Conservation (phyloP, 495 filamentous ascomycete species). For the Staphylotrichum longicolle region DNA sequence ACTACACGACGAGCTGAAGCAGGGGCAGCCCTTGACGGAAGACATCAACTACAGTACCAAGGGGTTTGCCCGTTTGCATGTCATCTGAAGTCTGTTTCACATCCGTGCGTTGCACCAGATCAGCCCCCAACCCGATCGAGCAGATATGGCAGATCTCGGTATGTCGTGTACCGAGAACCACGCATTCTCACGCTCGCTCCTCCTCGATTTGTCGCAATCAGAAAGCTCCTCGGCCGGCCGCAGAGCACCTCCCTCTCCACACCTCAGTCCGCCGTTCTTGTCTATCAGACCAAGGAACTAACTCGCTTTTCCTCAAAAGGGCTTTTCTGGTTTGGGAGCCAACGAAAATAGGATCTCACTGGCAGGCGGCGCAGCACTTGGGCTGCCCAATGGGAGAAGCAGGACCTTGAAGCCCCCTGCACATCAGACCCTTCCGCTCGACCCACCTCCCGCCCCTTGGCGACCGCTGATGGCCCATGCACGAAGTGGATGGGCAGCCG, state of each 20-base stretch:
- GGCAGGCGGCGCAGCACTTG: slow-evolving; percentile 23
- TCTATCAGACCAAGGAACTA: too few relatives aligned
- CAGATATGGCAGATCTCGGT: not conserved
- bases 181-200: not conserved
- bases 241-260: too few relatives aligned
- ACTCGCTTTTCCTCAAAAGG: not conserved
- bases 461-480: slow-evolving; percentile 7
- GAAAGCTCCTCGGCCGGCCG: too few relatives aligned
- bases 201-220: too few relatives aligned
- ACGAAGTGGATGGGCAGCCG: not conserved
- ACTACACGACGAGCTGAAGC: too few relatives aligned
- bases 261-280: too few relatives aligned
- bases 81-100: too few relatives aligned
- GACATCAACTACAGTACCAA: too few relatives aligned
- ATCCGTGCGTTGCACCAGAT: too few relatives aligned
- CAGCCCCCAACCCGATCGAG: slow-evolving; percentile 1
- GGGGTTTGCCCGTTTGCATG: too few relatives aligned
- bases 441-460: slow-evolving; percentile 12
- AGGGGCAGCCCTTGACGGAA: too few relatives aligned
- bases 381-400: slow-evolving; percentile 21
- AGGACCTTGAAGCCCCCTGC: slow-evolving; percentile 20
- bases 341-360: slow-evolving; percentile 33
- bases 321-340: slow-evolving; percentile 9
- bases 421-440: slow-evolving; percentile 11
- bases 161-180: not conserved